Evolutionary conservation across 306 rosid species (phyloP).

Genomic region (Heteromeles arbutifolia): DNA sequence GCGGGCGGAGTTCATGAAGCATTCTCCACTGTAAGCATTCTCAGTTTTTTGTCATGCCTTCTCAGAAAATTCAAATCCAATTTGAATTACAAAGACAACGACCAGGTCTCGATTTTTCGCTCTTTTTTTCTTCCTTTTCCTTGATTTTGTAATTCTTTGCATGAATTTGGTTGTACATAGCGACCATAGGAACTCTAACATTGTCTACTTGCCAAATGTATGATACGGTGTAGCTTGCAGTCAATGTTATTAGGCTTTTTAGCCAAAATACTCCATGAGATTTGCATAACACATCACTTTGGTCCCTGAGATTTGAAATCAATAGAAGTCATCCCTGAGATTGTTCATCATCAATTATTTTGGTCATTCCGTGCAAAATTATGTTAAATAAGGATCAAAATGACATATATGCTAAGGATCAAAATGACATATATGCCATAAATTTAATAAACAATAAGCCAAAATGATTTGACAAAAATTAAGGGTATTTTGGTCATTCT

Average conservation of each 20-base stretch:
- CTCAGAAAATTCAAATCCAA: slow-evolving; percentile 26
- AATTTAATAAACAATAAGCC: too few species aligned
- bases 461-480: too few species aligned
- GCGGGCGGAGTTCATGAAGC: slow-evolving; percentile 50
- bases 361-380: too few species aligned
- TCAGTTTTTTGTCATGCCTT: slow-evolving; percentile 13
- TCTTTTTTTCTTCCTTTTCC: neutral
- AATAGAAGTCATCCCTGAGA: too few species aligned
- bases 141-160: slow-evolving; percentile 53
- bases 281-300: too few species aligned
- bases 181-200: slow-evolving; percentile 48
- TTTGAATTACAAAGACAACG: slow-evolving; percentile 39
- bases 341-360: too few species aligned
- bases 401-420: too few species aligned
- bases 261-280: too few species aligned
- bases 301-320: too few species aligned
- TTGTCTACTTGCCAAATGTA: slow-evolving; percentile 19
- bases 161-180: slow-evolving; percentile 73
- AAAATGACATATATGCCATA: too few species aligned
- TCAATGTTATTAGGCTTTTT: neutral
- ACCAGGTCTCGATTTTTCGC: slow-evolving; percentile 4
- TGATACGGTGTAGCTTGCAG: slow-evolving; percentile 14
- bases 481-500: too few species aligned
- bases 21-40: slow-evolving; percentile 20
- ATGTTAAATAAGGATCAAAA: too few species aligned